A percentile compares a stretch with the other conserved stretches of the same genome.
Conservation (phyloP, 2,329 filamentous ascomycete genomes). For the Phialophora verrucosa region DNA sequence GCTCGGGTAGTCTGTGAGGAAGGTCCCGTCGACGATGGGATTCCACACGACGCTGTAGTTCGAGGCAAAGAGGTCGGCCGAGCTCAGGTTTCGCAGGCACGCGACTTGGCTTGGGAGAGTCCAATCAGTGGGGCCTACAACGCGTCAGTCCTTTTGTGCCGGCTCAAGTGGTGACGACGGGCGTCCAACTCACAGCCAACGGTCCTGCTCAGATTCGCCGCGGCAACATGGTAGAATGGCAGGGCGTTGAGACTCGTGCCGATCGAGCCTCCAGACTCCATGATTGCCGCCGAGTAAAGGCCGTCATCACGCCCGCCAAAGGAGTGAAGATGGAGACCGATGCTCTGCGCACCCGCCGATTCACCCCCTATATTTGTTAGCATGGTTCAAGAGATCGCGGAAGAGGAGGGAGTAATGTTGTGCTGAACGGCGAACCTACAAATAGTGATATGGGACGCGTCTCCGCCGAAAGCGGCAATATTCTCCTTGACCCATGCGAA, state of each 20-base stretch:
- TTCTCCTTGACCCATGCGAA: constrained; percentile 6
- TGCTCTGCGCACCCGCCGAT: neutral
- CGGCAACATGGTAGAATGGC: neutral
- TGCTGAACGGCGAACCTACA: neutral
- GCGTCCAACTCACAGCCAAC: neutral
- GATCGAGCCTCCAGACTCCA: neutral
- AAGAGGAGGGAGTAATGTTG: no score
- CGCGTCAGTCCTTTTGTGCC: neutral
- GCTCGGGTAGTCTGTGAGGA: neutral
- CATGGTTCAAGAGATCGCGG: neutral
- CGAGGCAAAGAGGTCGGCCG: neutral
- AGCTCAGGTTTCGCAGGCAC: neutral
- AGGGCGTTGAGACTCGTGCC: neutral
- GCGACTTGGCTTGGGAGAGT: neutral
- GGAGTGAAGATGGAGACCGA: neutral
- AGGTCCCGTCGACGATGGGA: neutral
- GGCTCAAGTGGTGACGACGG: neutral
- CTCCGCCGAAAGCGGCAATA: constrained; percentile 1
- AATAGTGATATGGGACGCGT: neutral
- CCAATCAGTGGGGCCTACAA: neutral
- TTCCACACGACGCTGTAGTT: neutral
- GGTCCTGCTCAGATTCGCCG: neutral
- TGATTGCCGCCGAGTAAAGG: neutral
- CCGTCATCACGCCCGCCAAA: neutral
- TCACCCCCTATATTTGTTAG: neutral